Base-by-base conservation (phyloP, 1,139 yeast species). In the Zhuliangozyma parablackwelliae region DNA sequence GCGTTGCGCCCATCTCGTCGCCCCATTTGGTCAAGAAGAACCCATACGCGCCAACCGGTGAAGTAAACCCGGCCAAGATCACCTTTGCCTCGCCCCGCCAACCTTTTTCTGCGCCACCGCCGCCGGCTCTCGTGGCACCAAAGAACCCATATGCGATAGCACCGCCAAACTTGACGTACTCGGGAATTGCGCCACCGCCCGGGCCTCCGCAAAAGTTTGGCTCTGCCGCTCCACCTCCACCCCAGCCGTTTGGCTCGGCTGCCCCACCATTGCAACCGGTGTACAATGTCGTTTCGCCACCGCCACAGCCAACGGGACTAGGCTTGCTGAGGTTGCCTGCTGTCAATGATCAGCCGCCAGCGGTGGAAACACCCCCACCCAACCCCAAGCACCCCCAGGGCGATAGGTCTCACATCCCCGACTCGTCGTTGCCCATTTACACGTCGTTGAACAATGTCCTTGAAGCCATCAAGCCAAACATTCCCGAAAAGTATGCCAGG, bases 401-500 rank as follows among this genome's bases (percentile, higher is more conserved):
- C 24, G 92, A 83, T 54, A 74, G 90, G 50, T 59, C 75, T 2
- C 92, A 82, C 51, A 82, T 87, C 44, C 76, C 89, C 2, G 73
- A 64, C 5, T 69, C 67, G 8, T 72, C 81, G 2, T 54, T 61
- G 44, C 80, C 82, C n/a, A 78, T 92, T 35, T 80, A 65, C 51
- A 69, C 73, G 25, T 67, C 68, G 21, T 71, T 92, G 42, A 65
- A 69, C 21, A 56, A 61, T 6, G 80, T 79, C 46, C 61, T 86
- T 46, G 75, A 70, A 31, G 70, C 77, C 21, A 80, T 87, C 21
- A 78, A 80, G 49, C 95, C 96, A 16, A 68, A 69, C 34, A 75
- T 89, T 34, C 96, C 97, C 20, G 85, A 78, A 39, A 82, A 78
- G 56, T 88, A 78, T 54, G 59, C 72, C 29, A 82, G 80, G 45